These are phyloP conservation scores for Panaeolus cyanescens DNA, from an alignment of 768 basidiomycete species.

Conservation along the genomic window DNA sequence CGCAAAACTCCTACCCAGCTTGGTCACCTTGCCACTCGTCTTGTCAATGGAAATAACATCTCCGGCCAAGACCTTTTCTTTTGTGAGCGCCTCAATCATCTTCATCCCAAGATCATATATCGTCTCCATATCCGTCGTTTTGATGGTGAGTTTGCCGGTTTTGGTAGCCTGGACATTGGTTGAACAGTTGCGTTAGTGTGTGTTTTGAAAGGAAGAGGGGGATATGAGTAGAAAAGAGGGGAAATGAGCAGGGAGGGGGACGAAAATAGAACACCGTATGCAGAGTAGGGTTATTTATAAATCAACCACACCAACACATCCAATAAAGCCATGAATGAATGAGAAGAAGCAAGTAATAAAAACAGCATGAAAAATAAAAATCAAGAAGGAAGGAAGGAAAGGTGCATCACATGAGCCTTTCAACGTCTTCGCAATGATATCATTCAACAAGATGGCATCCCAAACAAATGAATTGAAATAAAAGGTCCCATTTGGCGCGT, in stretches of 20 bases:
- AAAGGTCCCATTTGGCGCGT: too few species aligned
- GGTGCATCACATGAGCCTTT: too few species aligned
- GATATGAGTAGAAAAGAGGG: background rate
- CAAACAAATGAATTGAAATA: too few species aligned
- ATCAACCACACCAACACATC: background rate
- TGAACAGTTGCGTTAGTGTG: background rate
- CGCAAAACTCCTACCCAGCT: constrained; percentile 96
- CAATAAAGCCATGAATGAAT: background rate
- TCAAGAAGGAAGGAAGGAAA: too few species aligned
- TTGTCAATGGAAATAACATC: constrained; percentile 98
- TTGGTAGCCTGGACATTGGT: constrained; percentile 76
- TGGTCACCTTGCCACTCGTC: constrained; percentile 93
- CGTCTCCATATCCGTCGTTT: constrained; percentile 99
- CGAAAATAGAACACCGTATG: background rate
- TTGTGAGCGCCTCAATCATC: constrained; percentile 97
- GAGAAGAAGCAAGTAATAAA: background rate
- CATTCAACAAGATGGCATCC: too few species aligned
- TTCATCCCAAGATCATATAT: constrained; percentile 98
- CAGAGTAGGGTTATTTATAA: background rate
- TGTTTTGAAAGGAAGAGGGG: background rate
- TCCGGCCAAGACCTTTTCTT: constrained; percentile 94
- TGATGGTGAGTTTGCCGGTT: constrained; percentile 96
- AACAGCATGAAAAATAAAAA: background rate
- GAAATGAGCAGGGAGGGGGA: background rate
- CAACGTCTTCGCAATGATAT: too few species aligned